Evolutionary conservation across 1,139 yeast genomes (phyloP), one percentile per base, ranked within the genome.

Genomic region (Saccharomyces hybrid): DNA sequence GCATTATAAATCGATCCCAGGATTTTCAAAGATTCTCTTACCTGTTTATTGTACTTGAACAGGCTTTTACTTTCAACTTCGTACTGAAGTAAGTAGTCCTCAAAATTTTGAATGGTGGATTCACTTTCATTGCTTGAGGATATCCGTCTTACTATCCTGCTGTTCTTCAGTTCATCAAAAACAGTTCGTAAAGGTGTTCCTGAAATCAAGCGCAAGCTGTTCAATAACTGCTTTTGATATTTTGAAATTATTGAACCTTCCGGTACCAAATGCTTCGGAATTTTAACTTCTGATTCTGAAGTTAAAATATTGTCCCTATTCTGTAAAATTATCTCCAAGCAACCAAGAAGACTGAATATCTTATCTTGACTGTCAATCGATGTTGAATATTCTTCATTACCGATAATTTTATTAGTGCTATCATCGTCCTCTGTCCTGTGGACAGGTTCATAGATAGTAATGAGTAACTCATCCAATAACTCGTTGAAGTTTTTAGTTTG

Each of bases 341-440:
- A 80, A 56, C 83, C 86, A 52, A 90, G 73, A 57, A 84, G 80
- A 0, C 82, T 77, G 48, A 83, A 83, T 0, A 84, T 84, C 56
- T 78, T 76, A 56, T 86, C 95, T 68, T 91, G 98, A 49, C 80
- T 84, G 47, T 81, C 80, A 51, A 91, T 75, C 0, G 95, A 83
- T 14, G 78, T 79, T 27, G 81, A 83, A 67, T 90, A 93, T 62
- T 90, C 97, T 54, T 61, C 58, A 3, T 67, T 64, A 3, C 26
- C 25, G 19, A 19, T 11, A 50, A 65, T 65, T n/a, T 82, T 88
- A 19, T 95, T 95, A 29, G 82, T 82, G 1, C 74, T 71, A 14
- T 73, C 73, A 5, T 67, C 66, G 52, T 76, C 76, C 51, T 75
- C 74, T 14, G 77, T 78, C 42, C 67, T 57, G 72, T 73, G 41